These are phyloP conservation scores for Diplocarpon rosae DNA, from an alignment of 2,329 filamentous ascomycete genomes.

Conservation along the genomic window DNA sequence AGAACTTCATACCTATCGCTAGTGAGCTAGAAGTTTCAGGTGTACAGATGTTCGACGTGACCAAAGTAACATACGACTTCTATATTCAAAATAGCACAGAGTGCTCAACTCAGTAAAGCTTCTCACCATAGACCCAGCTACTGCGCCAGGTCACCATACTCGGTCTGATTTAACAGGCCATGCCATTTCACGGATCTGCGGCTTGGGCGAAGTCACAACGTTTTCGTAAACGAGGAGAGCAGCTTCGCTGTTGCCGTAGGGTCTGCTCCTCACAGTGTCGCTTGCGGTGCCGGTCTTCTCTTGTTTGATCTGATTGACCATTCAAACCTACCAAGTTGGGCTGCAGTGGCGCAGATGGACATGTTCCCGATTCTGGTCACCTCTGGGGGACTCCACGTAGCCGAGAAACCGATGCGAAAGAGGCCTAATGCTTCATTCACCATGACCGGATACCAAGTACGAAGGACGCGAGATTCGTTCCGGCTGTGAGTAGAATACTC, in stretches of 20 bases:
- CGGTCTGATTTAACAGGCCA: conserved; percentile 28
- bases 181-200: conserved; percentile 24
- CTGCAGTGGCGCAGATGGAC: conserved; percentile 35
- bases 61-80: conserved; percentile 19
- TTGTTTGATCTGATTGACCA: conserved; percentile 39
- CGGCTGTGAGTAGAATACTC: conserved; percentile 26
- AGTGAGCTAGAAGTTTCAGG: conserved; percentile 34
- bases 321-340: conserved; percentile 36
- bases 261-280: conserved; percentile 25
- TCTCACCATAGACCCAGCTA: conserved; percentile 29
- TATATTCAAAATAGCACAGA: no score
- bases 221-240: conserved; percentile 32
- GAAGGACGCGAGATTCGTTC: conserved; percentile 16
- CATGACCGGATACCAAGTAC: conserved; percentile 16
- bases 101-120: conserved; percentile 20
- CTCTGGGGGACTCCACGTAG: background rate
- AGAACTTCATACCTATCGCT: conserved; percentile 31
- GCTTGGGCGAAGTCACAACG: conserved; percentile 32
- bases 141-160: conserved; percentile 29
- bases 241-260: conserved; percentile 29
- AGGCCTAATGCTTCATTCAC: conserved; percentile 34
- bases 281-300: conserved; percentile 36
- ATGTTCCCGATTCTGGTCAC: conserved; percentile 11
- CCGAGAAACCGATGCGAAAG: background rate
- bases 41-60: conserved; percentile 46